These are phyloP conservation scores for Chenopodium album DNA, from an alignment of 148 eudicot genomes.

Conservation along the genomic window DNA sequence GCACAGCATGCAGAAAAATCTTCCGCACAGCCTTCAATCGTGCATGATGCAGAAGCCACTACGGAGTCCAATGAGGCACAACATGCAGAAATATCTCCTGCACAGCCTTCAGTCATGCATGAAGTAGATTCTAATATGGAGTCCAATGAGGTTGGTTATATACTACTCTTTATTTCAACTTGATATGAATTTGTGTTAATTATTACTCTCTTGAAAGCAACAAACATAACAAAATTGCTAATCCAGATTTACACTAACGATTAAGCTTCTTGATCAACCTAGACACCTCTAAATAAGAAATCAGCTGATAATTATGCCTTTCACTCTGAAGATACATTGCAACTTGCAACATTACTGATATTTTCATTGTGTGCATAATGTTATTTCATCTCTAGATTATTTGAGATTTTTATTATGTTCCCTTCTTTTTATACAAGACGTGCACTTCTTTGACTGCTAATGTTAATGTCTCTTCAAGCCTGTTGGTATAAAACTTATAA, in stretches of 20 bases:
- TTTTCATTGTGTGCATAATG: background rate
- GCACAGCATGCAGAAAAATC: constrained; percentile 9
- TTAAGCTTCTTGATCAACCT: background rate
- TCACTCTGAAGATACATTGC: background rate
- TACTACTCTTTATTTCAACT: background rate
- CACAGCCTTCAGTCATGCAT: constrained; percentile 12
- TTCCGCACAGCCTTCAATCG: constrained; percentile 6
- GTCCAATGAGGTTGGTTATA: constrained; percentile 19
- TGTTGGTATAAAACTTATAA: background rate
- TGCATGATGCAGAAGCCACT: constrained; percentile 7
- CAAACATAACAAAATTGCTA: background rate
- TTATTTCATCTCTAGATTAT: no score
- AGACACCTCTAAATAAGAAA: background rate
- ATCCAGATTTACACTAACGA: background rate
- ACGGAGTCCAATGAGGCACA: background rate
- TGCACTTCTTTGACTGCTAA: background rate
- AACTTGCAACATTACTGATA: background rate
- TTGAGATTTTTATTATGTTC: no score
- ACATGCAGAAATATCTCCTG: constrained; percentile 8
- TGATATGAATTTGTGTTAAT: background rate
- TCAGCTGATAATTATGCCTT: background rate
- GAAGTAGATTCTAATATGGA: constrained; percentile 3
- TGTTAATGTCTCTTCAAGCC: background rate
- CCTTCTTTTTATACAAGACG: no score
- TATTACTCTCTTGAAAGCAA: background rate